Evolutionary conservation across 2,329 filamentous ascomycete species (phyloP).

Genomic region (Trichoderma breve): DNA sequence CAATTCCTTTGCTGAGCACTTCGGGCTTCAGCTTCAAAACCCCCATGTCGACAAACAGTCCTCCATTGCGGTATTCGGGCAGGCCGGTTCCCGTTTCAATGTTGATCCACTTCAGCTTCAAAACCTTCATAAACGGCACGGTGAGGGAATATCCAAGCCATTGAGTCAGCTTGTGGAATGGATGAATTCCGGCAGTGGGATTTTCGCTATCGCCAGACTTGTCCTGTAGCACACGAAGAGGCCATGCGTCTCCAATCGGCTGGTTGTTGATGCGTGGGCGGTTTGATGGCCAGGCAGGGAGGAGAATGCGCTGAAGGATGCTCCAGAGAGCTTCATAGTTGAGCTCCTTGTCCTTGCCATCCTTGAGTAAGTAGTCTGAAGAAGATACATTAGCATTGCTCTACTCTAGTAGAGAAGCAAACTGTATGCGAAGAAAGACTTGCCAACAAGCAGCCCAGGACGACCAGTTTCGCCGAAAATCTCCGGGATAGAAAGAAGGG

Average conservation of each 20-base stretch:
- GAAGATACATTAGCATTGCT: neutral
- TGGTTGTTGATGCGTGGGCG: constrained; percentile 48
- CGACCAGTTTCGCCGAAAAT: constrained; percentile 44
- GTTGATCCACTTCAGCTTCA: constrained; percentile 52
- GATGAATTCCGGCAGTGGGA: constrained; percentile 39
- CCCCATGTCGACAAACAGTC: constrained; percentile 61
- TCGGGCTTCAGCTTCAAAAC: constrained; percentile 51
- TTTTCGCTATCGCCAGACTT: neutral
- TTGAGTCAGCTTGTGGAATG: constrained; percentile 64
- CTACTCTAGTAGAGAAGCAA: too few relatives aligned
- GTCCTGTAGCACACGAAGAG: constrained; percentile 31
- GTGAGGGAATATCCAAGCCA: constrained; percentile 73
- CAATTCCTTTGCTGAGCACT: constrained; percentile 41
- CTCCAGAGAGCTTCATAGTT: constrained; percentile 44
- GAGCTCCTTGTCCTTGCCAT: constrained; percentile 29
- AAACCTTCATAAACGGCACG: constrained; percentile 57
- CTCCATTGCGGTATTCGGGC: constrained; percentile 71
- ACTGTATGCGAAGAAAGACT: constrained; percentile 17
- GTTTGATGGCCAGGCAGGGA: constrained; percentile 49
- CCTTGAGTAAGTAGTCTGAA: constrained; percentile 40
- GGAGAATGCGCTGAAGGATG: constrained; percentile 43
- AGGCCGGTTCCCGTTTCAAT: constrained; percentile 61
- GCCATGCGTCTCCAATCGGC: constrained; percentile 52
- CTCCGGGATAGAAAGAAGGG: constrained; percentile 37
- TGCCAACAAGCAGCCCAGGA: constrained; percentile 50